phyloP scores from a whole-genome alignment of 2,329 filamentous ascomycete species.

The Raffaelea albimanens region DNA sequence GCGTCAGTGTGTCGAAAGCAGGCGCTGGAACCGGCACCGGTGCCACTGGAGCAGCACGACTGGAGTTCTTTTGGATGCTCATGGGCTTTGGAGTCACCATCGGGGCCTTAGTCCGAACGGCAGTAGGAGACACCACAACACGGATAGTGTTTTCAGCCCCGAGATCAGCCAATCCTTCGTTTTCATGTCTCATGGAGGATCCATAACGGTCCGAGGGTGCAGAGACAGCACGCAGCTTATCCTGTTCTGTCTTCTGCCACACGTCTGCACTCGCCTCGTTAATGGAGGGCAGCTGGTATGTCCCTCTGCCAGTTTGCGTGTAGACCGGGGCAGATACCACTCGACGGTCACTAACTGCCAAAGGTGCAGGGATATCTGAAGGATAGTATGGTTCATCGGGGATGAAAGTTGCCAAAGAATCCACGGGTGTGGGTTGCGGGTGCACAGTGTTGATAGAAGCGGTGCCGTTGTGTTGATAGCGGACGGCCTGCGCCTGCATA shows the following conservation, averaged over 20 bases:
- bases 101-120: slow-evolving; percentile 1
- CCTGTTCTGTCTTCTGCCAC: slow-evolving; percentile 11
- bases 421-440: neutral
- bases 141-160: slow-evolving; percentile 12
- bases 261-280: slow-evolving; percentile 29
- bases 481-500: slow-evolving; percentile 11
- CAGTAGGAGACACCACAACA: slow-evolving; percentile 11
- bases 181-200: slow-evolving; percentile 9
- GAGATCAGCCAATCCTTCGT: slow-evolving; percentile 3
- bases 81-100: slow-evolving; percentile 2
- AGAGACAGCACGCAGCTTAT: slow-evolving; percentile 36
- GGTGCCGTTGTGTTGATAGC: neutral
- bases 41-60: neutral
- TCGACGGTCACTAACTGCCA: slow-evolving; percentile 27
- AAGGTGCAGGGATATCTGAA: neutral
- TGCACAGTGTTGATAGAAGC: neutral
- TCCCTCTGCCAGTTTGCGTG: slow-evolving; percentile 26
- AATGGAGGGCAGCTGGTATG: slow-evolving; percentile 36
- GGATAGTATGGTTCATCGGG: neutral
- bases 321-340: slow-evolving; percentile 42
- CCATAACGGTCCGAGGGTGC: slow-evolving; percentile 26
- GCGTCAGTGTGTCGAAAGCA: neutral
- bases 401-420: neutral
- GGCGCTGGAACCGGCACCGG: too few species aligned
- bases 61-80: slow-evolving; percentile 3